These are phyloP conservation scores for Actinomortierella wolfii DNA, from an alignment of 371 early-diverging fungal genomes.

Conservation along the genomic window DNA sequence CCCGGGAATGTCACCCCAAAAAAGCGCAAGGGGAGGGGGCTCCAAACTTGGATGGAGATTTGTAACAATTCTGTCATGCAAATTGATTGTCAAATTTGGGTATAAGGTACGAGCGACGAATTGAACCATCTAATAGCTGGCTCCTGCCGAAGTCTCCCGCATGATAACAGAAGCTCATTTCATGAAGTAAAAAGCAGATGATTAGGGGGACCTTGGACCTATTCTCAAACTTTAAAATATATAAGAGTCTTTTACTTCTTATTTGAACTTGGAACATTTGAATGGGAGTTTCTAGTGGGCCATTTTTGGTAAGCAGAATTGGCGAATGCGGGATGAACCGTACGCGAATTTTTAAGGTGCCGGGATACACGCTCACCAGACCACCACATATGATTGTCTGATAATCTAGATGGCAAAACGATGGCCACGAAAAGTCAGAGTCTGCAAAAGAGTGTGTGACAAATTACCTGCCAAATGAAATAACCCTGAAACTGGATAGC, in stretches of 20 bases:
- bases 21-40: too few species aligned
- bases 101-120: conserved; percentile 64
- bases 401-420: conserved; percentile 70
- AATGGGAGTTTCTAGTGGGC: conserved; percentile 66
- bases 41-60: conserved; percentile 65
- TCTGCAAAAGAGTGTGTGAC: conserved; percentile 72
- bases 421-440: conserved; percentile 72
- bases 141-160: conserved; percentile 65
- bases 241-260: conserved; percentile 60
- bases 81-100: conserved; percentile 64
- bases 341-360: conserved; percentile 63
- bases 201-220: conserved; percentile 64
- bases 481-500: conserved; percentile 75
- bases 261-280: conserved; percentile 53
- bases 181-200: conserved; percentile 68
- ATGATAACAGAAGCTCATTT: conserved; percentile 59
- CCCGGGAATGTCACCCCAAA: too few species aligned
- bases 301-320: conserved; percentile 72
- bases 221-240: conserved; percentile 72
- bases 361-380: conserved; percentile 68
- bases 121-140: conserved; percentile 66
- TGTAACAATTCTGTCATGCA: conserved; percentile 65
- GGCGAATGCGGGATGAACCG: conserved; percentile 71
- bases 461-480: conserved; percentile 73
- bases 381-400: conserved; percentile 68